Evolutionary conservation across 139 green algal species (phyloP).

Genomic region (Tetraselmis striata): DNA sequence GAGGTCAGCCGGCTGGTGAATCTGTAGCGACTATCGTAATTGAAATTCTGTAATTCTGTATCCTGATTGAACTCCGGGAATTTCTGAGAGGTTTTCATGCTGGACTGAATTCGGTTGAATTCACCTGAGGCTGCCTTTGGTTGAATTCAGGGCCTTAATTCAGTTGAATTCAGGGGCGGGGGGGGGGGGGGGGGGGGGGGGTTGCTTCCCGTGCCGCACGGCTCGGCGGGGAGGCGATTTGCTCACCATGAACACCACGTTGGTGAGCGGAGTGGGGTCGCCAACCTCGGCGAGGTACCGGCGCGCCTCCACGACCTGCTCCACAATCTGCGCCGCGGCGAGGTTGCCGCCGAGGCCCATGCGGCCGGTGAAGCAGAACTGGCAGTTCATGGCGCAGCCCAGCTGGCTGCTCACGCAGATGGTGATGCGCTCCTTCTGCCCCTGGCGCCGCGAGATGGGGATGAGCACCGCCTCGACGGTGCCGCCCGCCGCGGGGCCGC

Average conservation of each 20-base stretch:
- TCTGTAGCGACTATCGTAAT: too few relatives aligned
- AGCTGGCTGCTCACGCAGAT: constrained; percentile 70
- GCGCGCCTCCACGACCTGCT: constrained; percentile 48
- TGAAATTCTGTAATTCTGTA: too few relatives aligned
- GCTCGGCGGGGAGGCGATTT: too few relatives aligned
- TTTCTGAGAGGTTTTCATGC: too few relatives aligned
- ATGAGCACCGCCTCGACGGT: constrained; percentile 77
- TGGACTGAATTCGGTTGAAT: too few relatives aligned
- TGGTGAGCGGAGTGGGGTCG: constrained; percentile 48
- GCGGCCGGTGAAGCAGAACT: constrained; percentile 77
- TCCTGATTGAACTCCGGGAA: too few relatives aligned
- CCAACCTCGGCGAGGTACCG: constrained; percentile 28
- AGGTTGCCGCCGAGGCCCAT: constrained; percentile 71
- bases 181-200: too few relatives aligned
- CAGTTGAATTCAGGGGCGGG: too few relatives aligned
- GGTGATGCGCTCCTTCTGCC: constrained; percentile 47
- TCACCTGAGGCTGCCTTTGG: too few relatives aligned
- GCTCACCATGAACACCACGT: constrained; percentile 91
- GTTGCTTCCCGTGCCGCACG: too few relatives aligned
- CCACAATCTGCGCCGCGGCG: constrained; percentile 66
- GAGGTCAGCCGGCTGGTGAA: too few relatives aligned
- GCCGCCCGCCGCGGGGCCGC: constrained; percentile 22
- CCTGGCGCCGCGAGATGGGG: constrained; percentile 41
- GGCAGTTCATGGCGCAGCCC: constrained; percentile 74
- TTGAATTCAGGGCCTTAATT: too few relatives aligned